These are phyloP conservation scores for Pisolithus microcarpus DNA, from an alignment of 768 basidiomycete genomes.

Conservation along the genomic window DNA sequence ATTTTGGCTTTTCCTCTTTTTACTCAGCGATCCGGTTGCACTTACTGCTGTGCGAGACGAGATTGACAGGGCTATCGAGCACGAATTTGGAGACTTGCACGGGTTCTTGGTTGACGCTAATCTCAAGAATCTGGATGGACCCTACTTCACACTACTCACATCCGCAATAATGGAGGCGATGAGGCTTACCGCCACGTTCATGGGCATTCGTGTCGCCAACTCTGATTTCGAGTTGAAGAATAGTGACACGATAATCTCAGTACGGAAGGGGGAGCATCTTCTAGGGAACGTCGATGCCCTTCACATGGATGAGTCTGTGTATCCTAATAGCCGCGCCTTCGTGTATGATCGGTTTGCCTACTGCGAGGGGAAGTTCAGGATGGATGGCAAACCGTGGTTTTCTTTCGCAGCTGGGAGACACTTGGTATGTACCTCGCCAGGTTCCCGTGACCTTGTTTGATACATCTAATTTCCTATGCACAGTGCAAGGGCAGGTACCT, in stretches of 20 bases:
- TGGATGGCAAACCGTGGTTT: slow-evolving; percentile 10
- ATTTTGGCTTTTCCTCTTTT: slow-evolving; percentile 15
- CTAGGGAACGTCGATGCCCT: slow-evolving; percentile 14
- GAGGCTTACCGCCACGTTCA: slow-evolving; percentile 14
- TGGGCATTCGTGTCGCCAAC: slow-evolving; percentile 12
- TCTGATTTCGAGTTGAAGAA: slow-evolving; percentile 13
- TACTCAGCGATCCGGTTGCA: slow-evolving; percentile 38
- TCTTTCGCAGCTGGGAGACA: slow-evolving; percentile 15
- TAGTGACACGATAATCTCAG: slow-evolving; percentile 4
- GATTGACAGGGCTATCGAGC: slow-evolving; percentile 29
- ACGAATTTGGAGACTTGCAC: slow-evolving; percentile 8
- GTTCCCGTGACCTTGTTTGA: not conserved
- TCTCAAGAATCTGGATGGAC: slow-evolving; percentile 12
- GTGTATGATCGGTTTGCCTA: slow-evolving; percentile 19
- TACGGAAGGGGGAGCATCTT: slow-evolving; percentile 17
- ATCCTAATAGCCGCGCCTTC: slow-evolving; percentile 10
- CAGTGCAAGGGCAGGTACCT: not conserved
- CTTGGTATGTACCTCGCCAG: slow-evolving; percentile 4
- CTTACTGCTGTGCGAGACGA: slow-evolving; percentile 41
- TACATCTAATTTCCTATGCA: not conserved
- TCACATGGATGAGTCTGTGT: slow-evolving; percentile 13
- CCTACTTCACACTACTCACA: slow-evolving; percentile 14
- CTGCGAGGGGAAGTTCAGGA: slow-evolving; percentile 8
- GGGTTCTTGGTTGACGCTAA: slow-evolving; percentile 6
- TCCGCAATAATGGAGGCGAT: slow-evolving; percentile 24